These are phyloP conservation scores for Exophiala spinifera DNA, from an alignment of 2,329 filamentous ascomycete species.

Conservation along the genomic window DNA sequence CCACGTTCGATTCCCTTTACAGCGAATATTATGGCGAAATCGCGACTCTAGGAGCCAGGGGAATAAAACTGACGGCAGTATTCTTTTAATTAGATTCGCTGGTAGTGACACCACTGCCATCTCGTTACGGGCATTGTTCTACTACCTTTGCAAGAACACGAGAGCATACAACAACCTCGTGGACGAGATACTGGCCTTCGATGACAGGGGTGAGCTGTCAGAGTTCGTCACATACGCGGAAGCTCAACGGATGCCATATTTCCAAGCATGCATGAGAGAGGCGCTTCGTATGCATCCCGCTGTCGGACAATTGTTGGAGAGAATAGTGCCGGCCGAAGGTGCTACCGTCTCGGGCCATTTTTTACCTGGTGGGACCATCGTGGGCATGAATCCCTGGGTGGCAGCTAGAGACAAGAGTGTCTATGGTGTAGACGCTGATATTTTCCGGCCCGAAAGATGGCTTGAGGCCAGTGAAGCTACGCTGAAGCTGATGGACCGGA, in stretches of 20 bases:
- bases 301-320: constrained; percentile 44
- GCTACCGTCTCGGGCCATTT: constrained; percentile 29
- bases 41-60: background rate
- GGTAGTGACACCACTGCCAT: constrained; percentile 25
- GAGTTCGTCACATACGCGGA: constrained; percentile 21
- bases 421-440: constrained; percentile 25
- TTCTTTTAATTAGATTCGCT: constrained; percentile 14
- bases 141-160: constrained; percentile 49
- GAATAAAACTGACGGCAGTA: background rate
- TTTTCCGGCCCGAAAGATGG: constrained; percentile 32
- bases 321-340: constrained; percentile 50
- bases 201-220: constrained; percentile 15
- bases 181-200: constrained; percentile 18
- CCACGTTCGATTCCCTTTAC: no score
- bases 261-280: constrained; percentile 35
- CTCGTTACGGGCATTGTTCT: constrained; percentile 28
- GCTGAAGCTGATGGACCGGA: constrained; percentile 31
- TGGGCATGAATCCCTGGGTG: constrained; percentile 30
- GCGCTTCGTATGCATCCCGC: constrained; percentile 27
- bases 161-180: constrained; percentile 13
- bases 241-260: constrained; percentile 35
- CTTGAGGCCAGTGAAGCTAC: constrained; percentile 35
- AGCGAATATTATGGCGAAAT: no score
- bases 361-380: constrained; percentile 30
- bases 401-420: constrained; percentile 28